A percentile compares a stretch with the other conserved stretches of the same genome.
Conservation (phyloP, 2,329 filamentous ascomycete genomes). For the Nemania sp. region DNA sequence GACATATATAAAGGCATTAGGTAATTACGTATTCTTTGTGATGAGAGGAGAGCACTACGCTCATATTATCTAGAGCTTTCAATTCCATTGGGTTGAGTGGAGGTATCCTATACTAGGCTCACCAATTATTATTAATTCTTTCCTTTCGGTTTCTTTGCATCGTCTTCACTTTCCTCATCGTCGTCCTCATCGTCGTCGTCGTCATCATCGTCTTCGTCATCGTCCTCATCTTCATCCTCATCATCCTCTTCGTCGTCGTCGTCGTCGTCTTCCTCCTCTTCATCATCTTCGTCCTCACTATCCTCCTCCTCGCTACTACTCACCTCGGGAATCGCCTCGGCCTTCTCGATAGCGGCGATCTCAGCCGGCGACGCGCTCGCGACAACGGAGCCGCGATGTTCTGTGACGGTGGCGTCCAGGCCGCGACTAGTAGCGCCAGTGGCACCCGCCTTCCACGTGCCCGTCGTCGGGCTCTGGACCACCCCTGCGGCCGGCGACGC, state of each 20-base stretch:
- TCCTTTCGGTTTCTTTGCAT: constrained; percentile 36
- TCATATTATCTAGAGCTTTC: neutral
- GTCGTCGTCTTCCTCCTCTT: constrained; percentile 48
- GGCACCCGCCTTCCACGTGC: constrained; percentile 57
- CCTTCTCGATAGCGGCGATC: constrained; percentile 56
- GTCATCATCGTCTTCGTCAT: constrained; percentile 43
- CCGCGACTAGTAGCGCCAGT: constrained; percentile 28
- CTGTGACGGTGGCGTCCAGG: constrained; percentile 22
- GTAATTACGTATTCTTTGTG: neutral
- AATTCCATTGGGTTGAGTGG: neutral
- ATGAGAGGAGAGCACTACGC: neutral
- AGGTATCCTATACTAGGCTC: constrained; percentile 31
- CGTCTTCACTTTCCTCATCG: constrained; percentile 38
- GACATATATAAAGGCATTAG: neutral
- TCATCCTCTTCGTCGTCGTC: constrained; percentile 45
- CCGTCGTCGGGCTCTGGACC: constrained; percentile 57
- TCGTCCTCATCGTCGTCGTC: constrained; percentile 47
- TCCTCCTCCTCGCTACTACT: constrained; percentile 45
- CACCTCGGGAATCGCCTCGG: constrained; percentile 57
- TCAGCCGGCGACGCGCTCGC: constrained; percentile 53
- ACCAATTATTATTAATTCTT: constrained; percentile 43
- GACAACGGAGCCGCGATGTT: constrained; percentile 51
- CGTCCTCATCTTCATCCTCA: constrained; percentile 35
- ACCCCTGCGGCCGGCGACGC: constrained; percentile 41
- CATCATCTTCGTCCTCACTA: constrained; percentile 47